Conservation (phyloP, 2,329 filamentous ascomycete species). For the Fusarium miscanthi region DNA sequence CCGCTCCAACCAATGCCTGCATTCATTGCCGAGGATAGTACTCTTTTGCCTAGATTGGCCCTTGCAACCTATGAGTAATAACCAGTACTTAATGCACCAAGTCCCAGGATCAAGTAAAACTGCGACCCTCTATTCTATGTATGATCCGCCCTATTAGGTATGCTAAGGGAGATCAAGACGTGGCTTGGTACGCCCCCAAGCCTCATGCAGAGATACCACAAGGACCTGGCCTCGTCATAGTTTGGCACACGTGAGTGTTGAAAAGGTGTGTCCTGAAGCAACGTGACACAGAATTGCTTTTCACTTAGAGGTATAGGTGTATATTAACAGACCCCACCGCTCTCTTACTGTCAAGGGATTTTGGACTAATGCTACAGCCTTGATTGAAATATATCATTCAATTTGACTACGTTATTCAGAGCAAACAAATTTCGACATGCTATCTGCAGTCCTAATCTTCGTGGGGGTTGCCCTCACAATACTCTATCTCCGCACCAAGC, state of each 20-base stretch:
- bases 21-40: neutral
- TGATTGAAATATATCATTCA: fast-evolving
- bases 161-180: neutral
- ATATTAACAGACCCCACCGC: neutral
- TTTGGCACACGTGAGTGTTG: fast-evolving
- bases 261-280: fast-evolving
- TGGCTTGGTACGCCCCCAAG: neutral
- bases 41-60: neutral
- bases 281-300: neutral
- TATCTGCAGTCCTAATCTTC: fast-evolving
- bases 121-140: neutral
- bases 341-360: neutral
- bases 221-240: fast-evolving
- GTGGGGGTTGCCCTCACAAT: neutral
- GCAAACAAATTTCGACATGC: neutral
- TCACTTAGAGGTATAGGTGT: fast-evolving
- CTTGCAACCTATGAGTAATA: fast-evolving
- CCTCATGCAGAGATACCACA: fast-evolving
- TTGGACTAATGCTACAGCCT: neutral
- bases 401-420: fast-evolving
- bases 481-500: neutral
- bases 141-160: neutral
- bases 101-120: fast-evolving
- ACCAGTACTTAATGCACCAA: fast-evolving
- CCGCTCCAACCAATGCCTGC: neutral